Percentiles rank a stretch among this genome's conserved stretches.
These are phyloP conservation scores for Pseudoscleropodium purum DNA, from an alignment of 225 moss, liverwort and hornwort genomes.

Conservation along the genomic window DNA sequence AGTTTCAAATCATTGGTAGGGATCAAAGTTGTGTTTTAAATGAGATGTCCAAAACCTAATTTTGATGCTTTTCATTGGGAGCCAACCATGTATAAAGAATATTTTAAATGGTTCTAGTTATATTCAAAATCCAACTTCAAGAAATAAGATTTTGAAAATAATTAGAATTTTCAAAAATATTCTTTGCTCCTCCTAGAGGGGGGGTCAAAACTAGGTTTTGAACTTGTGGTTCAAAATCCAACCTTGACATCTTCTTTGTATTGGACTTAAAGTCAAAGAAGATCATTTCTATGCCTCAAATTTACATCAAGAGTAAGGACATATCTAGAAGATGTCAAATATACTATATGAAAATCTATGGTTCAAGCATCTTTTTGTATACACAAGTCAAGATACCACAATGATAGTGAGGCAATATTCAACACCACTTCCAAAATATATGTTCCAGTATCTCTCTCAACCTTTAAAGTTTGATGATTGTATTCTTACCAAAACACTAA, in stretches of 20 bases:
- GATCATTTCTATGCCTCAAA: background rate
- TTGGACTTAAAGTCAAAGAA: background rate
- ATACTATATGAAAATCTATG: too few species aligned
- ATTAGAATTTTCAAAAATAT: background rate
- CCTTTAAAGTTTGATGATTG: too few species aligned
- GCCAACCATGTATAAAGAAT: background rate
- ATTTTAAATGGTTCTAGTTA: rapidly evolving
- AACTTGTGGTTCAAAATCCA: background rate
- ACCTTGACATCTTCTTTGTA: background rate
- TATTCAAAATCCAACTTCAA: background rate
- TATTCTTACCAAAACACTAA: too few species aligned
- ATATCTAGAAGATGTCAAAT: background rate
- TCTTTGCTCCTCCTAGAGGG: rapidly evolving
- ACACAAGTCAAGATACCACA: background rate
- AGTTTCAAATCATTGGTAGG: background rate
- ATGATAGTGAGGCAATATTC: background rate
- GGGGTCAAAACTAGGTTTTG: background rate
- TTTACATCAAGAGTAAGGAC: background rate
- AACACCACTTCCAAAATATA: background rate
- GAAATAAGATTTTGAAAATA: background rate
- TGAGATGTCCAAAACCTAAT: rapidly evolving
- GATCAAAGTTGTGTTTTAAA: background rate
- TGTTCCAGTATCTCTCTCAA: background rate
- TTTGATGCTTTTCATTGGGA: rapidly evolving
- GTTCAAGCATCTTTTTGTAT: background rate